A percentile compares a stretch with the other conserved stretches of the same genome.
Evolutionary conservation across 805 yeast species (phyloP).

Genomic region (Naumovozyma dairenensis): DNA sequence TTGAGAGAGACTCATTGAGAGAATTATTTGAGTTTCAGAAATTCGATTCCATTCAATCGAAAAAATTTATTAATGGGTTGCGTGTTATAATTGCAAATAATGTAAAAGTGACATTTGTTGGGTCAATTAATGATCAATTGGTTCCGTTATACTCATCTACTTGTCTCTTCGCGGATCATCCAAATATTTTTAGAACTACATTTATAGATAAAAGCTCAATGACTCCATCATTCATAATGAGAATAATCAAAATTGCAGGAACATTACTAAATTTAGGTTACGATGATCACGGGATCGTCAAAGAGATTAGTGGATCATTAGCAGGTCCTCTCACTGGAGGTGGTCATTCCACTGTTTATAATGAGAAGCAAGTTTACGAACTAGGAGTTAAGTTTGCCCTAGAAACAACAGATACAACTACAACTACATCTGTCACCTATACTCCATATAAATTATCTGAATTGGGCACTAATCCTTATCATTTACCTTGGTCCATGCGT

Average conservation of each 20-base stretch:
- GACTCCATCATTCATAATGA: slow-evolving; percentile 70
- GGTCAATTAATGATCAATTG: slow-evolving; percentile 86
- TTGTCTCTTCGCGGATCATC: slow-evolving; percentile 76
- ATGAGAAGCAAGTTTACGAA: slow-evolving; percentile 76
- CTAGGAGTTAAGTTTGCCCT: slow-evolving; percentile 65
- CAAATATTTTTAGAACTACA: slow-evolving; percentile 81
- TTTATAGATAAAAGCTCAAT: slow-evolving; percentile 76
- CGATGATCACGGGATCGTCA: slow-evolving; percentile 77
- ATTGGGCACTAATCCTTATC: slow-evolving; percentile 69
- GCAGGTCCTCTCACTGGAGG: slow-evolving; percentile 93
- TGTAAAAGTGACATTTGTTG: slow-evolving; percentile 72
- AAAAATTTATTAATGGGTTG: slow-evolving; percentile 58
- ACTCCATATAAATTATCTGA: slow-evolving; percentile 50
- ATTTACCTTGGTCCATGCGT: slow-evolving; percentile 86
- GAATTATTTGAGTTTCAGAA: slow-evolving; percentile 87
- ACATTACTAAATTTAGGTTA: slow-evolving; percentile 66
- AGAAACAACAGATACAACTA: slow-evolving; percentile 55
- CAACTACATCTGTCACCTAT: slow-evolving; percentile 31
- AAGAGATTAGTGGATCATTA: slow-evolving; percentile 66
- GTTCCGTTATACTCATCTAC: slow-evolving; percentile 87
- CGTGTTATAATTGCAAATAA: slow-evolving; percentile 56
- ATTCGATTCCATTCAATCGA: slow-evolving; percentile 60
- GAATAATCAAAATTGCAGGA: slow-evolving; percentile 64
- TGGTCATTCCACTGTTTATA: slow-evolving; percentile 86
- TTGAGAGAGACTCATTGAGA: slow-evolving; percentile 76